Conservation (phyloP, 169 alveolate species). For the Cryptosporidium felis region DNA sequence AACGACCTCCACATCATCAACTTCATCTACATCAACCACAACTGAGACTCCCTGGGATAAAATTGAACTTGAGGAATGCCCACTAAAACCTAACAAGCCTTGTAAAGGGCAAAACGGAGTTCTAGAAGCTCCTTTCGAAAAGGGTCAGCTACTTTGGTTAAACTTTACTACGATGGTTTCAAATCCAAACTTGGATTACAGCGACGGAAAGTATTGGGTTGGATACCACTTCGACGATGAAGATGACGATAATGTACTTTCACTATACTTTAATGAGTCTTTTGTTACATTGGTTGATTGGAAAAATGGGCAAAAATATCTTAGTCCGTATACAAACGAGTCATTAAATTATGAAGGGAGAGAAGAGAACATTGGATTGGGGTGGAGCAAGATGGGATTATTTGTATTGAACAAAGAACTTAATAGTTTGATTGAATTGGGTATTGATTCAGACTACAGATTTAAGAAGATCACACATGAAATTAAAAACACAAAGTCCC, state of each 20-base stretch:
- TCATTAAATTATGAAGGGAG: slow-evolving; percentile 13
- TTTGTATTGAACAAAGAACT: not conserved
- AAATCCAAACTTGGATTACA: not conserved
- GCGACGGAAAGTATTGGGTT: not conserved
- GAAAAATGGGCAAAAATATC: not conserved
- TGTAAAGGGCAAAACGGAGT: slow-evolving; percentile 19
- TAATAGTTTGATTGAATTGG: not conserved
- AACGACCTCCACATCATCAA: not conserved
- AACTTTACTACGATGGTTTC: not conserved
- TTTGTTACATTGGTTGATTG: slow-evolving; percentile 10
- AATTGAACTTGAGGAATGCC: not conserved
- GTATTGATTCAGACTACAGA: not conserved
- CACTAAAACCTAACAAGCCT: not conserved
- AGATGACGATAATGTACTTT: not conserved
- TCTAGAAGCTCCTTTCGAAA: not conserved
- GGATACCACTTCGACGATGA: not conserved
- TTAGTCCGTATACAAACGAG: slow-evolving; percentile 26
- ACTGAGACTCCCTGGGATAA: slow-evolving; percentile 44
- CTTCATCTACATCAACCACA: not conserved
- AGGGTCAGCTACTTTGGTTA: slow-evolving; percentile 16
- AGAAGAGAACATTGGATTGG: slow-evolving; percentile 20
- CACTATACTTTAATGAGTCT: slow-evolving; percentile 8
- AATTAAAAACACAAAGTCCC: not conserved
- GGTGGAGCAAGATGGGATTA: slow-evolving; percentile 2
- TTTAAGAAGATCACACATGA: not conserved